Percentiles rank a stretch among this genome's conserved stretches.
Conservation (phyloP, 2,329 filamentous ascomycete genomes). For the Phaeosphaeria sp. region DNA sequence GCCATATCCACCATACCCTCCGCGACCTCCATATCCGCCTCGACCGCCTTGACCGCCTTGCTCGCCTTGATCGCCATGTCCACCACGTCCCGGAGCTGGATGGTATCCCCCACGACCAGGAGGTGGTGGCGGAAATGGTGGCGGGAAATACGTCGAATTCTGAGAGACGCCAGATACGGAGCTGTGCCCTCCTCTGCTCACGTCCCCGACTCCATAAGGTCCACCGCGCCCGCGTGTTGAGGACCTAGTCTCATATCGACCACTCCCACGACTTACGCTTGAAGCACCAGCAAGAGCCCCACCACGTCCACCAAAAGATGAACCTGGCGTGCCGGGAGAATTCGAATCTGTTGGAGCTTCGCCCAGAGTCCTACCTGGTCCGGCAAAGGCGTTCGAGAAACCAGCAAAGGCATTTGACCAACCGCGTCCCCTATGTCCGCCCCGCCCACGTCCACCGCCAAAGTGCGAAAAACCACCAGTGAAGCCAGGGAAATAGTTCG, state of each 20-base stretch:
- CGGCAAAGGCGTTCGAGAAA: not conserved
- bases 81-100: not conserved
- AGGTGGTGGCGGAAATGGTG: not conserved
- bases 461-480: not conserved
- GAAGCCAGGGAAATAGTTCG: not conserved
- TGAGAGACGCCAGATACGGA: not conserved
- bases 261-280: not conserved
- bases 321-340: not conserved
- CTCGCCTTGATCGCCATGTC: not conserved
- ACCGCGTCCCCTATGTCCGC: not conserved
- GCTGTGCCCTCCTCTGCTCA: not conserved
- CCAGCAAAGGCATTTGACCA: no score
- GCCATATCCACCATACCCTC: not conserved
- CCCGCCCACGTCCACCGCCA: not conserved
- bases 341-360: not conserved
- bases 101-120: not conserved
- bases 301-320: not conserved
- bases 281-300: not conserved
- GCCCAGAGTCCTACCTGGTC: not conserved
- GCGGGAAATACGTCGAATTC: no score
- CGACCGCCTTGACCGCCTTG: slow-evolving; percentile 3
- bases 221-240: slow-evolving; percentile 6
- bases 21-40: not conserved
- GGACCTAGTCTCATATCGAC: slow-evolving; percentile 10
- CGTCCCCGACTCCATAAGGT: not conserved